Percentiles rank a stretch among this genome's conserved stretches.
phyloP scores from a whole-genome alignment of 208 protist species.

The Leishmania mexicana region DNA sequence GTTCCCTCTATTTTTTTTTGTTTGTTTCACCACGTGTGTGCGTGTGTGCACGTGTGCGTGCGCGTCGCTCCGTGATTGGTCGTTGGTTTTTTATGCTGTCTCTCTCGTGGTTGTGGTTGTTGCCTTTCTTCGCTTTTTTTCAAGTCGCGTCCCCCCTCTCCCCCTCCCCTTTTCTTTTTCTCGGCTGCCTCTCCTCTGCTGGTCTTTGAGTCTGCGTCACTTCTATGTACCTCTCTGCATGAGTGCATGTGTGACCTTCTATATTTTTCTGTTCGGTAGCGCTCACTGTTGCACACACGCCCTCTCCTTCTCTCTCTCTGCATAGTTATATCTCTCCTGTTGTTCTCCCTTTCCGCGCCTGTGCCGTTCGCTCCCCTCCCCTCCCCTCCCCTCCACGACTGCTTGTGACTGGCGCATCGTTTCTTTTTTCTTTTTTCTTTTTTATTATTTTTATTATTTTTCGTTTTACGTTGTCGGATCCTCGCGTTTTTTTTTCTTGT shows the following conservation, averaged over 20 bases:
- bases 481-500: neutral
- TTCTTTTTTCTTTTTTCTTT: neutral
- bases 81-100: neutral
- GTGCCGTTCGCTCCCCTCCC: neutral
- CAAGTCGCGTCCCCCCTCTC: neutral
- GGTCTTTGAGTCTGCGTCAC: neutral
- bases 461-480: neutral
- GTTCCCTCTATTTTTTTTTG: too few relatives aligned
- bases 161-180: neutral
- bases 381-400: neutral
- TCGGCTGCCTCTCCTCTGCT: neutral
- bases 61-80: neutral
- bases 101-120: neutral
- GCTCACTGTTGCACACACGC: neutral
- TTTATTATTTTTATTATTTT: neutral
- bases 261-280: neutral
- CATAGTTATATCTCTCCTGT: neutral
- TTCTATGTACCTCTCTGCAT: neutral
- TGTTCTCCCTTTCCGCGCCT: neutral
- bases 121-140: neutral
- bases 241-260: neutral
- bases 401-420: neutral
- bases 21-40: neutral
- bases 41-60: neutral
- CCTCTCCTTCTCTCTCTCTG: neutral